Percentiles rank a stretch among this genome's conserved stretches.
Conservation (phyloP, 2,329 filamentous ascomycete genomes). For the Exophiala viscosa region DNA sequence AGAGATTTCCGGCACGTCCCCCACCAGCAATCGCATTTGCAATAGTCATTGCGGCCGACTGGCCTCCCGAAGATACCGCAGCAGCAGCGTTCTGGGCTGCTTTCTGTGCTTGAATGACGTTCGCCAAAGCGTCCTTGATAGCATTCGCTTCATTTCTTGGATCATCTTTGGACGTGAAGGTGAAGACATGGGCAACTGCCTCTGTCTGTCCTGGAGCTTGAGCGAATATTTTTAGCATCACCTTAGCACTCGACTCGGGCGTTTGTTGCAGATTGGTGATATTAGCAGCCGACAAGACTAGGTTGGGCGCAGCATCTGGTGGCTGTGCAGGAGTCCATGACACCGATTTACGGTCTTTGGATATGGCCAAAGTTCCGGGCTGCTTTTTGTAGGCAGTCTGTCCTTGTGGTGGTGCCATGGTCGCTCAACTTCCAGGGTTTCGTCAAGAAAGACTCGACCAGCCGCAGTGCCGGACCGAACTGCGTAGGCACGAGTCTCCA, state of each 20-base stretch:
- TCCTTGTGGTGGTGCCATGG: constrained; percentile 60
- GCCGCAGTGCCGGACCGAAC: constrained; percentile 3
- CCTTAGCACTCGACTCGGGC: constrained; percentile 78
- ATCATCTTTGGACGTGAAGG: constrained; percentile 73
- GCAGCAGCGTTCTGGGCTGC: constrained; percentile 40
- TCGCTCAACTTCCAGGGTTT: not conserved
- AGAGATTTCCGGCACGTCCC: constrained; percentile 51
- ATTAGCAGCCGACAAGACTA: constrained; percentile 68
- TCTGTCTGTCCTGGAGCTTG: constrained; percentile 59
- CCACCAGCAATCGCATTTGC: constrained; percentile 62
- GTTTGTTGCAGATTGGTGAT: constrained; percentile 96
- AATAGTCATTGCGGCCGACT: constrained; percentile 71
- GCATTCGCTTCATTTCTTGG: constrained; percentile 80
- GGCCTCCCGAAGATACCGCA: constrained; percentile 33
- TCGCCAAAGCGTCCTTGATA: constrained; percentile 77
- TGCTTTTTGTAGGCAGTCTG: constrained; percentile 89
- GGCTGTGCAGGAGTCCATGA: constrained; percentile 73
- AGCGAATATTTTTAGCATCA: constrained; percentile 89
- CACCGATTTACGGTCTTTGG: constrained; percentile 67
- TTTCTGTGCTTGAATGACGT: constrained; percentile 69
- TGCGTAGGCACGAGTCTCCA: too few species aligned
- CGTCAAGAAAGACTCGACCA: not conserved
- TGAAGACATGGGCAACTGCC: constrained; percentile 74
- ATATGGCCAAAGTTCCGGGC: constrained; percentile 76
- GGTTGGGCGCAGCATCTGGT: constrained; percentile 56